Percentiles rank a stretch among this genome's conserved stretches.
phyloP scores from a whole-genome alignment of 208 protist species.

The Crithidia brevicula region DNA sequence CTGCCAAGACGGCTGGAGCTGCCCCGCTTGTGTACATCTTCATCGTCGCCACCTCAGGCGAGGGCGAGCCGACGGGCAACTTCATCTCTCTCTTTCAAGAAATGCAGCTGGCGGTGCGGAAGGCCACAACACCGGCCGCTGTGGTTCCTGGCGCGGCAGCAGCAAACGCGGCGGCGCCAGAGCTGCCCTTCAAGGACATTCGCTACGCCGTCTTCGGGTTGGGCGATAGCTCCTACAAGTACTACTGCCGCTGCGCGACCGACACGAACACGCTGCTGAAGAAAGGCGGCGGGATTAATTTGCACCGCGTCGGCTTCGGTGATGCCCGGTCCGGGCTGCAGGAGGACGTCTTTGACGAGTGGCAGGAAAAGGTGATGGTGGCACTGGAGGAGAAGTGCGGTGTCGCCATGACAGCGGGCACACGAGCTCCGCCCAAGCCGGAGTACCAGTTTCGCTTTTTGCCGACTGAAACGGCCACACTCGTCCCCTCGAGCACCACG shows the following conservation, averaged over 20 bases:
- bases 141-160: neutral
- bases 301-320: conserved; percentile 63
- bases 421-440: conserved; percentile 42
- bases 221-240: conserved; percentile 96
- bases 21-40: conserved; percentile 50
- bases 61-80: conserved; percentile 73
- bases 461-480: neutral
- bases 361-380: conserved; percentile 58
- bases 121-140: neutral
- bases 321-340: conserved; percentile 55
- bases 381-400: conserved; percentile 45
- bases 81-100: conserved; percentile 57
- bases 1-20: neutral
- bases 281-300: conserved; percentile 55
- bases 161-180: neutral
- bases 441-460: conserved; percentile 43
- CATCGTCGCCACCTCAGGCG: conserved; percentile 70
- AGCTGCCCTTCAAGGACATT: conserved; percentile 53
- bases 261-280: conserved; percentile 54
- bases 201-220: conserved; percentile 93
- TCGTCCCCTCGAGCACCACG: neutral
- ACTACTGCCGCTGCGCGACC: conserved; percentile 84
- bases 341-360: conserved; percentile 80
- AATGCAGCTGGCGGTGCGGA: conserved; percentile 41
- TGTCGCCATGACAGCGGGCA: conserved; percentile 27